Base-by-base conservation (phyloP, 2,329 filamentous ascomycete genomes). In the Polychaeton citri region DNA sequence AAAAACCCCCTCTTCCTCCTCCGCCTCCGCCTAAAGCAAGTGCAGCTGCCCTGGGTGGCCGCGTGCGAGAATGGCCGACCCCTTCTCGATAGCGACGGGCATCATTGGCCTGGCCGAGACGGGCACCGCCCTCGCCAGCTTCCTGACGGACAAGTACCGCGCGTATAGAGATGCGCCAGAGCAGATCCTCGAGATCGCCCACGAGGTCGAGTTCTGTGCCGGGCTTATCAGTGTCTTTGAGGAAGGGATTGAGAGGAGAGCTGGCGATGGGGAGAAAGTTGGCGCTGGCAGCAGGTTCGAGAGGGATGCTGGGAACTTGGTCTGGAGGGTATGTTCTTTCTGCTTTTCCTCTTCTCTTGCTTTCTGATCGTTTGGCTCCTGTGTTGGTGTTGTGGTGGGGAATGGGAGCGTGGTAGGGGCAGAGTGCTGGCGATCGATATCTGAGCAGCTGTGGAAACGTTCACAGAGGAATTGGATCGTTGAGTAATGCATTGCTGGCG, bases 151-250 rank as follows among this genome's bases (percentile, higher is more conserved):
- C 24, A 38, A 35, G 19, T 32, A 38, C 15, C 17, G 24, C 16
- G 18, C n/a, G 10, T 41, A 16, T 32, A 9, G 21, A 15, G 13
- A 38, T n/a, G 38, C 38, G 6, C 31, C 31, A 12, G 15, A 31
- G 12, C 30, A 41, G 16, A 19, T 41, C 17, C 19, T 32, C 12
- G 38, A 41, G 26, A 35, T 41, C 9, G 36, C 38, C 7, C 38
- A 41, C 26, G 38, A 41, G 30, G 30, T 41, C 32, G 38, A 41
- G 16, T 24, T 41, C 15, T 38, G 35, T 26, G 37, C 32, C 10
- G 37, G 30, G 6, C 30, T 41, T 5, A 13, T 41, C 10, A 32
- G 36, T 15, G 30, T 38, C 3, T 20, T 41, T 4, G 31, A 36
- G 13, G 20, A 38, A 10, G 35, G 28, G 9, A 21, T 41, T 19